These are phyloP conservation scores for Saprolegnia parasitica DNA, from an alignment of 352 stramenopile species.

Conservation along the genomic window DNA sequence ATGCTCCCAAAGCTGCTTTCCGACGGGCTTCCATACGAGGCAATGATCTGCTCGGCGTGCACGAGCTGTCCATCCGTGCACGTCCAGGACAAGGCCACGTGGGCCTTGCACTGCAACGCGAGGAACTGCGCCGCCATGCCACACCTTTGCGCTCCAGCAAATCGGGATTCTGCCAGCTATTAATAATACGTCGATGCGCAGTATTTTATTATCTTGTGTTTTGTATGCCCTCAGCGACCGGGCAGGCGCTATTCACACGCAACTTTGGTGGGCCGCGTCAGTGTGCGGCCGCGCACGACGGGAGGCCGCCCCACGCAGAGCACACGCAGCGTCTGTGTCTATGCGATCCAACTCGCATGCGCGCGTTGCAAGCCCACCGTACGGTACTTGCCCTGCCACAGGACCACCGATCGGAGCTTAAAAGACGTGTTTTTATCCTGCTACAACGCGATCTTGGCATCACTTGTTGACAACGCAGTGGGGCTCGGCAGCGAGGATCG, in stretches of 20 bases:
- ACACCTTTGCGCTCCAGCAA: neutral
- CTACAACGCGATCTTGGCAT: slow-evolving; percentile 16
- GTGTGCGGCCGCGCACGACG: too few species aligned
- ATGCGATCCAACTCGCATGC: too few species aligned
- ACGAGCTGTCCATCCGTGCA: slow-evolving; percentile 1
- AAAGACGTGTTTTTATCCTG: slow-evolving; percentile 5
- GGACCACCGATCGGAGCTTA: neutral
- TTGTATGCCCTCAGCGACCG: neutral
- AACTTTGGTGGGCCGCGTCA: too few species aligned
- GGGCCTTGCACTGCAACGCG: neutral
- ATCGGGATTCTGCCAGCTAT: neutral
- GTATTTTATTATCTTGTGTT: neutral
- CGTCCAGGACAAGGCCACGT: neutral
- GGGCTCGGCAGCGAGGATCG: slow-evolving; percentile 49
- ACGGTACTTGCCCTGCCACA: too few species aligned
- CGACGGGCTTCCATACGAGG: neutral
- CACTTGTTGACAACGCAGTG: slow-evolving; percentile 80
- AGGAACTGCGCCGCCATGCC: slow-evolving; percentile 10
- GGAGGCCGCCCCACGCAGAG: too few species aligned
- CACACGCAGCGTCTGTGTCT: too few species aligned
- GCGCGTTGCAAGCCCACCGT: too few species aligned
- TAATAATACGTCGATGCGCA: neutral
- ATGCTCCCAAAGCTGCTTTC: neutral
- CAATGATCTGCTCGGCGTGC: slow-evolving; percentile 7
- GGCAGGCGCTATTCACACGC: too few species aligned